Evolutionary conservation across 306 rosid species (phyloP).

Genomic region (Vigna nakashimae): DNA sequence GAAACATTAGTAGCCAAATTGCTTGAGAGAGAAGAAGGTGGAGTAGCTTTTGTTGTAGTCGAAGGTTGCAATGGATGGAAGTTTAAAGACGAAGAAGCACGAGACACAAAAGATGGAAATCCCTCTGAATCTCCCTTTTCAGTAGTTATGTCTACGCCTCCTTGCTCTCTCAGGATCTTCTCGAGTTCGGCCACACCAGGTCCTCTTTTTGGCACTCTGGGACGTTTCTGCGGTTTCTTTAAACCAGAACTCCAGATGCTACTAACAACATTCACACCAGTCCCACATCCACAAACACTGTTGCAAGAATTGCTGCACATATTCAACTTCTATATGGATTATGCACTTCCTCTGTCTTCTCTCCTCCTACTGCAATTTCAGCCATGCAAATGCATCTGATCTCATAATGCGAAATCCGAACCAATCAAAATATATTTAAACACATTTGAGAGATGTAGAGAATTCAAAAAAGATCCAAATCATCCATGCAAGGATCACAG

Average conservation of each 20-base stretch:
- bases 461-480: conserved; percentile 38
- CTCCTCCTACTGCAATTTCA: neutral
- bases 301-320: conserved; percentile 57
- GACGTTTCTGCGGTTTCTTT: conserved; percentile 51
- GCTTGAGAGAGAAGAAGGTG: neutral
- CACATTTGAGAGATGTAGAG: conserved; percentile 3
- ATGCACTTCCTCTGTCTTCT: neutral
- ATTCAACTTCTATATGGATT: neutral
- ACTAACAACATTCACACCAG: conserved; percentile 8
- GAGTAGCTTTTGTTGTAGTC: neutral
- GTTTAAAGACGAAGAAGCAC: conserved; percentile 37
- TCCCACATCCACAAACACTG: conserved; percentile 28
- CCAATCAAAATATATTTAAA: neutral
- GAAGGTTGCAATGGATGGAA: neutral
- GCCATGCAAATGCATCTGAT: neutral
- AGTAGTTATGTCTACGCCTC: conserved; percentile 14
- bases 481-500: conserved; percentile 39
- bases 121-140: conserved; percentile 38
- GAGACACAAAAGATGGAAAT: conserved; percentile 44
- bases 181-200: conserved; percentile 85
- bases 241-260: conserved; percentile 33
- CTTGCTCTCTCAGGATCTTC: conserved; percentile 70
- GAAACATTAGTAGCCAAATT: conserved; percentile 18
- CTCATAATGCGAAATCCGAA: conserved; percentile 15
- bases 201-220: conserved; percentile 71